Evolutionary conservation across 768 basidiomycete genomes (phyloP).

Genomic region (Kwoniella dejecticola): DNA sequence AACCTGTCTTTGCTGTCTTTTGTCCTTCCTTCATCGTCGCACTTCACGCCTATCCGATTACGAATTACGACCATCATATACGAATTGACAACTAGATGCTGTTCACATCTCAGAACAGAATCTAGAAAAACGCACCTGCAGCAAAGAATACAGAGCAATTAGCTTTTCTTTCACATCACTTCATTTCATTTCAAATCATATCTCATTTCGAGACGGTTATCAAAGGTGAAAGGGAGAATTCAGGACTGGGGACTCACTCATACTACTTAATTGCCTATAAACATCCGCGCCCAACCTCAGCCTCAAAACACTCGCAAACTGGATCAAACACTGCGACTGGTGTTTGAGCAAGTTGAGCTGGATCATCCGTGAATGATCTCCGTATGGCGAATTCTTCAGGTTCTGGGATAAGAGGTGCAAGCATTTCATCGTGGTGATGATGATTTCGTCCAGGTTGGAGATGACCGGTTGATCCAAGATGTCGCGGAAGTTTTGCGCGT

Average conservation of each 20-base stretch:
- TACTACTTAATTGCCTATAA: slow-evolving; percentile 28
- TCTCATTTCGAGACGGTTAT: too few species aligned
- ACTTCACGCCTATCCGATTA: too few species aligned
- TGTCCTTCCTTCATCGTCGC: too few species aligned
- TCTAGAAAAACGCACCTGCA: too few species aligned
- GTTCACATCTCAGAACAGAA: too few species aligned
- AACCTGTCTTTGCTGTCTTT: too few species aligned
- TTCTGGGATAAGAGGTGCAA: slow-evolving; percentile 78
- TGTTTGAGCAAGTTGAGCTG: slow-evolving; percentile 66
- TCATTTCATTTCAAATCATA: too few species aligned
- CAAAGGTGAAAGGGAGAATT: slow-evolving; percentile 62
- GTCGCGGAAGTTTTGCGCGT: slow-evolving; percentile 86
- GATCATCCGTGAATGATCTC: slow-evolving; percentile 64
- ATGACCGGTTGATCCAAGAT: slow-evolving; percentile 75
- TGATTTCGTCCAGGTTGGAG: slow-evolving; percentile 82
- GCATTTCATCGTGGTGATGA: slow-evolving; percentile 89
- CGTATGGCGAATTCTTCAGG: slow-evolving; percentile 68
- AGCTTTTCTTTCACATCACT: too few species aligned
- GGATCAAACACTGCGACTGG: slow-evolving; percentile 26
- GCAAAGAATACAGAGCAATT: too few species aligned
- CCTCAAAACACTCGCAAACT: slow-evolving; percentile 43
- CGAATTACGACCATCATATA: too few species aligned
- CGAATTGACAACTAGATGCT: too few species aligned
- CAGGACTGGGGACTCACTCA: slow-evolving; percentile 64
- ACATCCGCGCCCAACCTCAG: slow-evolving; percentile 43